Percentiles rank a stretch among this genome's conserved stretches.
These are phyloP conservation scores for Anaeromyces robustus DNA, from an alignment of 192 early-diverging fungal genomes.

Conservation along the genomic window DNA sequence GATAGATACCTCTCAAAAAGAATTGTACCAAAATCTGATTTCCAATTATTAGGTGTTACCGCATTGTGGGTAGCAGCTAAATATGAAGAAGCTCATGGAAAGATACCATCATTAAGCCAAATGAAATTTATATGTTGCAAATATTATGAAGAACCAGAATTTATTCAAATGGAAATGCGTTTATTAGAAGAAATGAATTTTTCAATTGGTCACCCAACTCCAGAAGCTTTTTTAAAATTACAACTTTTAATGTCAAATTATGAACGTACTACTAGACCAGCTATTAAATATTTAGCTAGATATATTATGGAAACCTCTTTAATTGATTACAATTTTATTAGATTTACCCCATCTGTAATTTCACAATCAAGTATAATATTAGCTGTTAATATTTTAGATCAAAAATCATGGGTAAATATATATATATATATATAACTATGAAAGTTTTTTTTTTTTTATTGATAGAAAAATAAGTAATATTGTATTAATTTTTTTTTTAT, in stretches of 20 bases:
- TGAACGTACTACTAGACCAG: constrained; percentile 4
- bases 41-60: constrained; percentile 37
- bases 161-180: constrained; percentile 25
- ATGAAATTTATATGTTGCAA: constrained; percentile 22
- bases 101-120: constrained; percentile 26
- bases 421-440: neutral
- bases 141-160: constrained; percentile 10
- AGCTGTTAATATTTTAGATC: constrained; percentile 9
- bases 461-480: no score
- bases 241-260: neutral
- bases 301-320: constrained; percentile 30
- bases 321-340: constrained; percentile 23
- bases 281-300: constrained; percentile 19
- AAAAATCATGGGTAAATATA: neutral
- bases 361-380: constrained; percentile 18
- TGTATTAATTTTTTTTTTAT: neutral
- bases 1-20: constrained; percentile 26
- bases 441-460: neutral
- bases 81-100: constrained; percentile 46
- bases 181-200: constrained; percentile 27
- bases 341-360: constrained; percentile 16
- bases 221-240: constrained; percentile 26
- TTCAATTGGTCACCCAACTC: constrained; percentile 19
- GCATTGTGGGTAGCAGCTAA: constrained; percentile 38
- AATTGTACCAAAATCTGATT: constrained; percentile 13